Conservation (phyloP, 176 grass and related monocot species). For the Musa schizocarpa region DNA sequence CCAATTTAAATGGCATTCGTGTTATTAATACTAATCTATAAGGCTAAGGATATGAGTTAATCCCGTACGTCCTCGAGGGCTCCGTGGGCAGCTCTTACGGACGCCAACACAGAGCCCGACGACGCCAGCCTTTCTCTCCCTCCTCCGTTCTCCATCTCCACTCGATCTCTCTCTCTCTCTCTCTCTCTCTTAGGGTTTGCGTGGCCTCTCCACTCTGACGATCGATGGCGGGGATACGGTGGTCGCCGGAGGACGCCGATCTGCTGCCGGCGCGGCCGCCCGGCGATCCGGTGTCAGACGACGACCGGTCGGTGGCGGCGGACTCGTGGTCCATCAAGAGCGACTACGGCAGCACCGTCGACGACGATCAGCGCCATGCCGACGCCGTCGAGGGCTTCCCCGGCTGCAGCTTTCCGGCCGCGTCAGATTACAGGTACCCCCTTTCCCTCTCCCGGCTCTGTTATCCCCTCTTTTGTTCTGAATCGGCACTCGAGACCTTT, state of each 20-base stretch:
- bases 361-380: conserved; percentile 24
- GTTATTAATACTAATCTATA: too few relatives aligned
- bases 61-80: too few relatives aligned
- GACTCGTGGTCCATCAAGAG: conserved; percentile 99
- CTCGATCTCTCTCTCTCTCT: too few relatives aligned
- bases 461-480: not conserved
- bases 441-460: not conserved
- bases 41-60: too few relatives aligned
- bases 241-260: conserved; percentile 67
- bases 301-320: conserved; percentile 88
- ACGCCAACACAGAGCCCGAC: too few relatives aligned
- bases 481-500: not conserved
- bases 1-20: too few relatives aligned
- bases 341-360: conserved; percentile 71
- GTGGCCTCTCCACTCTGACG: not conserved
- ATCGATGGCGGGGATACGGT: conserved; percentile 74
- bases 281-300: conserved; percentile 50
- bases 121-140: too few relatives aligned
- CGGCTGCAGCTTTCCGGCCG: conserved; percentile 24
- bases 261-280: conserved; percentile 43
- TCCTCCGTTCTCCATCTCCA: too few relatives aligned
- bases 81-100: too few relatives aligned
- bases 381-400: conserved; percentile 23
- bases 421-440: conserved; percentile 67
- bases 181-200: too few relatives aligned